A percentile compares a stretch with the other conserved stretches of the same genome.
Conservation (phyloP, 805 yeast genomes). For the Monosporozyma unispora region DNA sequence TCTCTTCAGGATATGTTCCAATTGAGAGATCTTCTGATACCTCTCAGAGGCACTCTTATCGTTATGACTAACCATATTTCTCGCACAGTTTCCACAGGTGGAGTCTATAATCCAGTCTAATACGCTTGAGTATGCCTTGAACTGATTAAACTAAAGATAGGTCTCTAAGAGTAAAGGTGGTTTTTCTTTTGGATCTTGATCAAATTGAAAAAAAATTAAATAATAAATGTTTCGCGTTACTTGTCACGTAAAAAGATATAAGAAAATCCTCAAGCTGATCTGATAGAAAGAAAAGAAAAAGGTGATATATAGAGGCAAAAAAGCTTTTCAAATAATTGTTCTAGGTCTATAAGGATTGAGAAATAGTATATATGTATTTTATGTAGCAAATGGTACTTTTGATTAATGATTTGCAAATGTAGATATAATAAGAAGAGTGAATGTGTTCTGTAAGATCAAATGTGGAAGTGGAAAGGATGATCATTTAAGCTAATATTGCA, state of each 20-base stretch:
- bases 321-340: too few species aligned
- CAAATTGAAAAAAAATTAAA: background rate
- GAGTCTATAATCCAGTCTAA: background rate
- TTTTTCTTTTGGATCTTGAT: background rate
- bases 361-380: background rate
- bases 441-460: too few species aligned
- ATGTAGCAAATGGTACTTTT: too few species aligned
- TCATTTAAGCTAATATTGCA: too few species aligned
- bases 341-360: background rate
- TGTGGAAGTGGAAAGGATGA: too few species aligned
- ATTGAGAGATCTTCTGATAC: slow-evolving; percentile 88
- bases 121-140: background rate
- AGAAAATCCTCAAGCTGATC: background rate
- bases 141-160: background rate
- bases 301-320: too few species aligned
- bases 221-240: background rate
- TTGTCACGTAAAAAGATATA: background rate
- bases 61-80: slow-evolving; percentile 9
- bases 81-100: background rate
- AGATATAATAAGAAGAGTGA: background rate
- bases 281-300: background rate
- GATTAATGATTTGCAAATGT: background rate
- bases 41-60: slow-evolving; percentile 50
- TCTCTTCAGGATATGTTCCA: slow-evolving; percentile 91
- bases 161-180: background rate